These are phyloP conservation scores for Phytophthora pseudosyringae DNA, from an alignment of 352 stramenopile species.

Conservation along the genomic window DNA sequence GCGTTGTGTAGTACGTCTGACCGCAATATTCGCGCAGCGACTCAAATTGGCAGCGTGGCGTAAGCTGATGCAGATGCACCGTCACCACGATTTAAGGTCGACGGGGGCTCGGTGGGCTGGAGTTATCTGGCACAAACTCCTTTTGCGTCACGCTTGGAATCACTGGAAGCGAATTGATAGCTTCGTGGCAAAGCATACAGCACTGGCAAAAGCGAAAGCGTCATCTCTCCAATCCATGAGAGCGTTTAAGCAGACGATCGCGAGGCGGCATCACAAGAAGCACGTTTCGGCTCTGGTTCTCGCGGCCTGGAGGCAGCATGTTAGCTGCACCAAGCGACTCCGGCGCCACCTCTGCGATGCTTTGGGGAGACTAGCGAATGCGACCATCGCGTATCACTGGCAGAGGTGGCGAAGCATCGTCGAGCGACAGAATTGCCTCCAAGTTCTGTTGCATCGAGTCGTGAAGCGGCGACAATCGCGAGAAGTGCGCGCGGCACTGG, in stretches of 20 bases:
- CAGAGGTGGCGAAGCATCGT: constrained; percentile 19
- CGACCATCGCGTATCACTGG: constrained; percentile 21
- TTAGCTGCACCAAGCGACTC: constrained; percentile 2
- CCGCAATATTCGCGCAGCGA: neutral
- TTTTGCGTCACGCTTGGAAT: constrained; percentile 24
- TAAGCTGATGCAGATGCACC: constrained; percentile 18
- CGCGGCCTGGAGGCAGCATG: constrained; percentile 14
- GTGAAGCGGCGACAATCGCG: constrained; percentile 9
- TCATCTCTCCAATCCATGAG: constrained; percentile 14
- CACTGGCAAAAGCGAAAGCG: constrained; percentile 5
- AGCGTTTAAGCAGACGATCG: constrained; percentile 19
- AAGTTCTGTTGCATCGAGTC: constrained; percentile 6
- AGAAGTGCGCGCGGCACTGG: constrained; percentile 11
- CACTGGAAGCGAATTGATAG: constrained; percentile 26
- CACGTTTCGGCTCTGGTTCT: neutral
- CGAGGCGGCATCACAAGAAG: constrained; percentile 18
- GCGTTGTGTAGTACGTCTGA: constrained; percentile 4
- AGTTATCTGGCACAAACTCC: constrained; percentile 25
- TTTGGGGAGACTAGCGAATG: constrained; percentile 1
- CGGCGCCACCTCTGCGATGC: constrained; percentile 1
- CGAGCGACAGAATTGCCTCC: neutral
- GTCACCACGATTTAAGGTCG: constrained; percentile 1
- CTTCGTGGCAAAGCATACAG: neutral
- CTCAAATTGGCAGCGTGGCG: constrained; percentile 23
- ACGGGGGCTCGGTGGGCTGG: constrained; percentile 12